A percentile compares a stretch with the other conserved stretches of the same genome.
phyloP scores from a whole-genome alignment of 2,329 filamentous ascomycete species.

The Cercospora beticola region DNA sequence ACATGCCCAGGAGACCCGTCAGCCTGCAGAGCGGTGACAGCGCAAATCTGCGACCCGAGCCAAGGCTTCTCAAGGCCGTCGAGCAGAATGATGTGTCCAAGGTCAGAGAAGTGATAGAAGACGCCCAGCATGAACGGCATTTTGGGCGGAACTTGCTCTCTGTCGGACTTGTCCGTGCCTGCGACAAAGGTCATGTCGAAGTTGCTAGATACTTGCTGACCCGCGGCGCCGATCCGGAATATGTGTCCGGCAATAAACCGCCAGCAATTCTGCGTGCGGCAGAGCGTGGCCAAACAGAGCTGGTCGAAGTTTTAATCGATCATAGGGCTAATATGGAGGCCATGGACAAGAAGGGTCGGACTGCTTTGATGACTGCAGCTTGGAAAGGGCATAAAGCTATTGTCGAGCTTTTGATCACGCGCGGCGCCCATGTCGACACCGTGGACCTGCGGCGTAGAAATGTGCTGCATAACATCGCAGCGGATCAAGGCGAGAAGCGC shows the following conservation, averaged over 20 bases:
- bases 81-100: conserved; percentile 41
- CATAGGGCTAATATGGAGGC: conserved; percentile 26
- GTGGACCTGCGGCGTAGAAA: conserved; percentile 28
- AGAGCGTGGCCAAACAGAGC: conserved; percentile 21
- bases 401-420: conserved; percentile 40
- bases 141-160: conserved; percentile 42
- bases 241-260: conserved; percentile 25
- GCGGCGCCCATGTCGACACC: conserved; percentile 28
- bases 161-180: conserved; percentile 43
- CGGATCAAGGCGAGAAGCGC: conserved; percentile 37
- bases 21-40: conserved; percentile 24
- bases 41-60: conserved; percentile 39
- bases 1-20: conserved; percentile 20
- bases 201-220: conserved; percentile 38
- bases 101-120: conserved; percentile 36
- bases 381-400: conserved; percentile 44
- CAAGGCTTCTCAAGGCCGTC: conserved; percentile 43
- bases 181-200: conserved; percentile 39
- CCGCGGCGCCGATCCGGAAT: conserved; percentile 42
- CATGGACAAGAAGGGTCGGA: conserved; percentile 48
- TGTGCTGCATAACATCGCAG: conserved; percentile 46
- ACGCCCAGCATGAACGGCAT: conserved; percentile 39
- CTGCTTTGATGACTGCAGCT: conserved; percentile 47
- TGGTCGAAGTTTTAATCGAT: conserved; percentile 24
- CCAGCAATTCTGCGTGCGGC: conserved; percentile 27